phyloP scores from a whole-genome alignment of 805 yeast genomes.

The Cyberlindnera euphorbiae region DNA sequence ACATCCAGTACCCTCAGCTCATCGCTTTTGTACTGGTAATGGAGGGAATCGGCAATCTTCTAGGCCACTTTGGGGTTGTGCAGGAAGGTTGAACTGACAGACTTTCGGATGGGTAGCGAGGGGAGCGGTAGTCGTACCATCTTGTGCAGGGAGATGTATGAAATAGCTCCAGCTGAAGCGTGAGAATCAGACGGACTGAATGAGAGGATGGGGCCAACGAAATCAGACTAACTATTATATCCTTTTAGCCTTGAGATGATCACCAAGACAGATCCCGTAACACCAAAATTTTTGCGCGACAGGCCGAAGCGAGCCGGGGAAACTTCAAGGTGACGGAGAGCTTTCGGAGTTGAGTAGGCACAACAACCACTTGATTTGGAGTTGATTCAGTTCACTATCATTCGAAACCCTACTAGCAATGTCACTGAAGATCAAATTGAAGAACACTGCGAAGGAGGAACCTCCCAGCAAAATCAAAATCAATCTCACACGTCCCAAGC shows the following conservation, averaged over 20 bases:
- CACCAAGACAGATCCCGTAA: too few relatives aligned
- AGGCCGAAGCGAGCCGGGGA: too few relatives aligned
- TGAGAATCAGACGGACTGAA: background rate
- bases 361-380: too few relatives aligned
- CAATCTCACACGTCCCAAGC: constrained; percentile 3
- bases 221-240: too few relatives aligned
- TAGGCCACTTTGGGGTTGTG: constrained; percentile 8
- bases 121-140: constrained; percentile 8
- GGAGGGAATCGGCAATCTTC: constrained; percentile 43
- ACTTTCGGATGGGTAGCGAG: constrained; percentile 7
- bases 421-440: constrained; percentile 14
- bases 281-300: too few relatives aligned
- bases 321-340: too few relatives aligned
- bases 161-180: background rate
- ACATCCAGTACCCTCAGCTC: constrained; percentile 53
- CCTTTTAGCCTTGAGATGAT: too few relatives aligned
- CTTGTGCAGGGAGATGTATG: background rate
- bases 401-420: too few relatives aligned
- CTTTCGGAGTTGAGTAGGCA: too few relatives aligned
- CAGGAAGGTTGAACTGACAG: constrained; percentile 9
- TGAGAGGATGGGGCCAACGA: too few relatives aligned
- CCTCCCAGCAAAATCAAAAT: constrained; percentile 12
- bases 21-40: constrained; percentile 31
- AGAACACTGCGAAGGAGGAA: constrained; percentile 4
- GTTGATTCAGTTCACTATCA: too few relatives aligned